Evolutionary conservation across 768 basidiomycete genomes (phyloP), one percentile per base, ranked within the genome.

Genomic region (Rhizopogon vinicolor): DNA sequence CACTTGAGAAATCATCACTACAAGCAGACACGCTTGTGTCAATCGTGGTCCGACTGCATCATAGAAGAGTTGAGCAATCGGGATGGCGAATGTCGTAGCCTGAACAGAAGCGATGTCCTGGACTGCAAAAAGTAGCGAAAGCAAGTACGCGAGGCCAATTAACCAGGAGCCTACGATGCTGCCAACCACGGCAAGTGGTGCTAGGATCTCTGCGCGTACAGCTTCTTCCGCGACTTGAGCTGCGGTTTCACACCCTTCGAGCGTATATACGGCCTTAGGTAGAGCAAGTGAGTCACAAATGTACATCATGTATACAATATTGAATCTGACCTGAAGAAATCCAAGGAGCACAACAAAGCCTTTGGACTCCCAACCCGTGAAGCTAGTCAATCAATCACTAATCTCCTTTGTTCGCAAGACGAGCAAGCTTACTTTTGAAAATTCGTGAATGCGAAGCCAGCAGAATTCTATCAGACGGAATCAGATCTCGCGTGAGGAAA

Each of bases 201-300:
- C 80, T n/a, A 84, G 77, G 48, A 80, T 56, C 53, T 81, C 79
- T 0, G 82, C 82, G 18, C 78, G 76, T 46, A 75, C 70, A 33
- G 81, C 81, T 63, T 84, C 82, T 64, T 84, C 82, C 5, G 82
- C 82, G 7, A 84, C 77, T 62, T 84, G 82, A n/a, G 83, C 82
- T 41, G 82, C 81, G 5, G 82, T 84, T 62, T 83, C 82, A 62
- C 81, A 83, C 22, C 82, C 82, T 66, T 82, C 82, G 28, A 83
- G 73, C 2, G 82, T 82, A 59, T 83, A 83, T 12, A 83, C 82
- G 6, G 81, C 80, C 75, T n/a, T n/a, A n/a, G n/a, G n/a, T n/a
- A n/a, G n/a, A 37, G 16, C 16, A 16, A n/a, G 4, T 49, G 19
- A 25, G 48, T 16, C 14, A 37, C 14, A 25, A 22, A 1, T 9